A percentile compares a stretch with the other conserved stretches of the same genome.
Conservation (phyloP, 352 stramenopile species). For the Halophytophthora batemanensis region DNA sequence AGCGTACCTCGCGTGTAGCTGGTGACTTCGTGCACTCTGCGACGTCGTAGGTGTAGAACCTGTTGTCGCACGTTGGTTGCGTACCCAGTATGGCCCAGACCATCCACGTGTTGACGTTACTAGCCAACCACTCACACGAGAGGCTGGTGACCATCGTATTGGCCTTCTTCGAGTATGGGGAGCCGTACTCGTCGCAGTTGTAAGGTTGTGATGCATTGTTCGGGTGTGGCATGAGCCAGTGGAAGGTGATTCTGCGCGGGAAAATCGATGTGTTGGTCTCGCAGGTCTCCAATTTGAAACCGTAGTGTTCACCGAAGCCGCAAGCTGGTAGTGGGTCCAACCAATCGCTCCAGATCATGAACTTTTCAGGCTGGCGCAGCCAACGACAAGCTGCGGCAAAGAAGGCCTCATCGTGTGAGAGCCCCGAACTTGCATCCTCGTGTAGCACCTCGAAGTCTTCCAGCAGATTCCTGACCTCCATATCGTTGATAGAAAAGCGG, state of each 20-base stretch:
- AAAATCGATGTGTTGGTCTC: conserved; percentile 11
- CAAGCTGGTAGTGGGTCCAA: conserved; percentile 34
- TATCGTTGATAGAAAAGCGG: conserved; percentile 16
- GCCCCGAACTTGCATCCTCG: neutral
- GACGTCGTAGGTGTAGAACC: conserved; percentile 41
- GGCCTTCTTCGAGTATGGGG: conserved; percentile 16
- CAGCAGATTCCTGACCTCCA: conserved; percentile 21
- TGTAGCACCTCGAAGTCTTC: conserved; percentile 6
- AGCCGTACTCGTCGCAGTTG: conserved; percentile 30
- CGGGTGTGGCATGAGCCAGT: conserved; percentile 33
- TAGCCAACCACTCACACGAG: conserved; percentile 35
- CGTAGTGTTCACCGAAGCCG: conserved; percentile 28
- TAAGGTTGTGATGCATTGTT: conserved; percentile 36
- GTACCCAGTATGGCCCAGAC: conserved; percentile 19
- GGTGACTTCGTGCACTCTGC: conserved; percentile 20
- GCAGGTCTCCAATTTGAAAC: conserved; percentile 29
- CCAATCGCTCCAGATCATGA: conserved; percentile 36
- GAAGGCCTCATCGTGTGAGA: conserved; percentile 16
- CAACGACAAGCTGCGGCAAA: conserved; percentile 43
- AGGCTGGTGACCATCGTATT: conserved; percentile 28
- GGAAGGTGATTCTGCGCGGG: conserved; percentile 25
- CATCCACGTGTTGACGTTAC: conserved; percentile 31
- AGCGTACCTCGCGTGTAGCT: conserved; percentile 19
- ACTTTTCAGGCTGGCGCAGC: conserved; percentile 35
- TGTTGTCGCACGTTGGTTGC: conserved; percentile 31